phyloP scores from a whole-genome alignment of 306 rosid species.

The Abrus pulchellus region DNA sequence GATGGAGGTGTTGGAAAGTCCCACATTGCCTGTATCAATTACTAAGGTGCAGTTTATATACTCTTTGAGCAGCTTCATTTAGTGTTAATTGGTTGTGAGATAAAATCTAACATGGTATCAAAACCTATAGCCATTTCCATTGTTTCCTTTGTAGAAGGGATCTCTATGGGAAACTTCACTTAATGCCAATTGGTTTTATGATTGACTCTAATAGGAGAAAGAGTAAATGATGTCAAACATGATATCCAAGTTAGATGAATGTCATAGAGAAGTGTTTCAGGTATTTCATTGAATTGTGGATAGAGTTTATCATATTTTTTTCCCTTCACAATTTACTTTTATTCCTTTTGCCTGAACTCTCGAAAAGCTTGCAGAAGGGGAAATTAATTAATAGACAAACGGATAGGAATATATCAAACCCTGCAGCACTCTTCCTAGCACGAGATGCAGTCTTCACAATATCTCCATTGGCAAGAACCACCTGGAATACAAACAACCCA shows the following conservation, averaged over 20 bases:
- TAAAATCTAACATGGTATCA: too few relatives aligned
- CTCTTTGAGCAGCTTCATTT: too few relatives aligned
- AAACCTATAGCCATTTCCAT: too few relatives aligned
- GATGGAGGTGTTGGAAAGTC: neutral
- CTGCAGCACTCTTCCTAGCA: conserved; percentile 97
- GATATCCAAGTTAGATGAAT: conserved; percentile 14
- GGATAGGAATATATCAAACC: conserved; percentile 61
- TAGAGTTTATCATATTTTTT: conserved; percentile 12
- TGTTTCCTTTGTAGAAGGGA: too few relatives aligned
- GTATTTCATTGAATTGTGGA: neutral
- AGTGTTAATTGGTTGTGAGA: too few relatives aligned
- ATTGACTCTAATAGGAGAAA: neutral
- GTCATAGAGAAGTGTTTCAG: conserved; percentile 6
- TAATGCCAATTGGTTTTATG: too few relatives aligned
- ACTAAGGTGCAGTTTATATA: too few relatives aligned
- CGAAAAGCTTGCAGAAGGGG: conserved; percentile 3
- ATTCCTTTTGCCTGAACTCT: conserved; percentile 12
- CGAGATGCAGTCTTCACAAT: conserved; percentile 94
- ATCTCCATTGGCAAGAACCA: conserved; percentile 93
- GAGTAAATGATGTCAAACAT: conserved; percentile 17
- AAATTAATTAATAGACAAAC: conserved; percentile 38
- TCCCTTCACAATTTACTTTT: conserved; percentile 23
- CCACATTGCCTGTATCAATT: too few relatives aligned
- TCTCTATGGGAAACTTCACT: too few relatives aligned
- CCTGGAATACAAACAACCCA: conserved; percentile 62